These are phyloP conservation scores for Pleurotus giganteus DNA, from an alignment of 768 basidiomycete genomes.

Conservation along the genomic window DNA sequence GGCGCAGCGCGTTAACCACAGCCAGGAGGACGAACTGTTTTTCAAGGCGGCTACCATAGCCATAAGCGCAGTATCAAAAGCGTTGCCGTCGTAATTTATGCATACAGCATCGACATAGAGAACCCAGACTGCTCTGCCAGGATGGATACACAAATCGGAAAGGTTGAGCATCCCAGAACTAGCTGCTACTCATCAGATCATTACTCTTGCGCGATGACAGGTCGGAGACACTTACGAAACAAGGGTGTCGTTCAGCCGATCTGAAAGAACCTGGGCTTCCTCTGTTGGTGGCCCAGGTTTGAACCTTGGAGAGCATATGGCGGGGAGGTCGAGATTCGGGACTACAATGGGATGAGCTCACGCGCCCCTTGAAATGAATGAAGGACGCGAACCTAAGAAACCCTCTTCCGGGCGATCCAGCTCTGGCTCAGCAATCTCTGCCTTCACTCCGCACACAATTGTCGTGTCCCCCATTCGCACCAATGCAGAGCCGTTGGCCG, in stretches of 20 bases:
- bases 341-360: conserved; percentile 42
- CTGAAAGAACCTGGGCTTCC: conserved; percentile 90
- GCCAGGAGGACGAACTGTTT: conserved; percentile 59
- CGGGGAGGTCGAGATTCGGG: conserved; percentile 92
- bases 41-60: conserved; percentile 85
- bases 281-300: conserved; percentile 94
- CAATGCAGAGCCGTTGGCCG: conserved; percentile 90
- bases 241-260: conserved; percentile 77
- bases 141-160: conserved; percentile 73
- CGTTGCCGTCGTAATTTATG: conserved; percentile 97
- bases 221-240: conserved; percentile 49
- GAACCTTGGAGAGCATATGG: conserved; percentile 90
- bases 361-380: neutral
- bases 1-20: neutral
- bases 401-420: conserved; percentile 72
- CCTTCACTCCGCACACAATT: conserved; percentile 93
- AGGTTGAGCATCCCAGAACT: conserved; percentile 70
- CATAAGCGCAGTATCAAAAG: conserved; percentile 84
- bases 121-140: conserved; percentile 83
- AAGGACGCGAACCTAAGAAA: conserved; percentile 64
- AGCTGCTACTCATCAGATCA: neutral
- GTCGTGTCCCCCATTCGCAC: conserved; percentile 93
- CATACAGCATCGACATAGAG: conserved; percentile 95
- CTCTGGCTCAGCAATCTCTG: conserved; percentile 91
- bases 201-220: neutral